Conservation (phyloP, 192 early-diverging fungal genomes). For the Backusella parvicylindrica region DNA sequence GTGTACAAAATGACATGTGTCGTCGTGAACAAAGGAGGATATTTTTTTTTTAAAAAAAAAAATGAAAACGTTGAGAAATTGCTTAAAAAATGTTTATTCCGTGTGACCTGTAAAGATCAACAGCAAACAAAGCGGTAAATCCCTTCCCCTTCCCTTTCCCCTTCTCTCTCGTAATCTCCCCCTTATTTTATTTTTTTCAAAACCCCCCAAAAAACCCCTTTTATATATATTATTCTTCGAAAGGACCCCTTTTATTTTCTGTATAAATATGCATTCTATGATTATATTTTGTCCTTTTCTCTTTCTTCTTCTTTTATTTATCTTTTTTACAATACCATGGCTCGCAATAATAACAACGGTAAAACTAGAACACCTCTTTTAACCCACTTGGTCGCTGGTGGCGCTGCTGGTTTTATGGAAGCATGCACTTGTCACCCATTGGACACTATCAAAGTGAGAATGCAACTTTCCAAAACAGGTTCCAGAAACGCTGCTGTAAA, state of each 20-base stretch:
- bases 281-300: constrained; percentile 1
- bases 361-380: constrained; percentile 42
- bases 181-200: neutral
- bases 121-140: neutral
- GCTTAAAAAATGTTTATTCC: neutral
- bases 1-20: neutral
- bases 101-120: neutral
- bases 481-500: constrained; percentile 48
- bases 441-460: constrained; percentile 96
- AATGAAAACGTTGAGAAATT: neutral
- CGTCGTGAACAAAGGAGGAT: neutral
- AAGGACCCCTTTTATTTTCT: neutral
- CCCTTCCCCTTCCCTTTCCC: neutral
- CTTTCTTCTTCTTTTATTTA: neutral
- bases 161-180: neutral
- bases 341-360: constrained; percentile 2
- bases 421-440: constrained; percentile 88
- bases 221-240: neutral
- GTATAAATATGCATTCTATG: neutral
- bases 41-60: neutral
- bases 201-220: neutral
- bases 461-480: constrained; percentile 80
- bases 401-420: constrained; percentile 86
- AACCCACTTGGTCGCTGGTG: constrained; percentile 84
- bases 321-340: neutral